Conservation (phyloP, 202 grass and related monocot genomes). For the Tripidium arundinaceum region DNA sequence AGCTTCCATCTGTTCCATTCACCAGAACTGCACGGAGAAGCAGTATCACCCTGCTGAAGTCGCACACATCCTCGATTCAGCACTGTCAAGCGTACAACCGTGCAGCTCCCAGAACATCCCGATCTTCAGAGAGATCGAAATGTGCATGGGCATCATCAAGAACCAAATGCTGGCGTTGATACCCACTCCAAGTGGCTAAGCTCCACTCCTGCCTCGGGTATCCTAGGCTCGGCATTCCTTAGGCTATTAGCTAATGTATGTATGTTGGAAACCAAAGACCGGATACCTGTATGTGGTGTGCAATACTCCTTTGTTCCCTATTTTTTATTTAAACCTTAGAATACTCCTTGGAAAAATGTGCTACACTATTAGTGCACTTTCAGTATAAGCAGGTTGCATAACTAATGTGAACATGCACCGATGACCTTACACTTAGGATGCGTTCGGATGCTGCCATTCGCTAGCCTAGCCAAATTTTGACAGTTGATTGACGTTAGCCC, state of each 20-base stretch:
- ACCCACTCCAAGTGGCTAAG: conserved; percentile 62
- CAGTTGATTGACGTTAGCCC: too few relatives aligned
- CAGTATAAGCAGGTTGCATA: too few relatives aligned
- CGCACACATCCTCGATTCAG: conserved; percentile 72
- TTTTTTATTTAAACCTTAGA: too few relatives aligned
- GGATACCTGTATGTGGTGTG: not conserved
- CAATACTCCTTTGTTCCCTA: too few relatives aligned
- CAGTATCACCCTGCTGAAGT: conserved; percentile 87
- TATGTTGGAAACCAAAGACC: not conserved
- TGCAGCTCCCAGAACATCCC: conserved; percentile 66
- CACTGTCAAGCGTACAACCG: conserved; percentile 62
- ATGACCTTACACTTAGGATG: too few relatives aligned
- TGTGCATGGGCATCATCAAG: conserved; percentile 51
- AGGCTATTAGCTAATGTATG: conserved; percentile 4
- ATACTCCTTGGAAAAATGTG: too few relatives aligned
- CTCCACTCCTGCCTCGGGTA: conserved; percentile 13
- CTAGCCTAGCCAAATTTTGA: too few relatives aligned
- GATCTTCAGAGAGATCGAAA: conserved; percentile 80
- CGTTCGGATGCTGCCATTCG: too few relatives aligned
- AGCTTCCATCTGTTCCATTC: not conserved
- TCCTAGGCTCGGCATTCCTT: not conserved
- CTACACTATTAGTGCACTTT: too few relatives aligned
- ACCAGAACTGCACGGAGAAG: conserved; percentile 81
- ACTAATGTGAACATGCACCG: too few relatives aligned
- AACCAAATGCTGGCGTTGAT: conserved; percentile 47